These are phyloP conservation scores for Neurospora sp. DNA, from an alignment of 495 filamentous ascomycete genomes.

Conservation along the genomic window DNA sequence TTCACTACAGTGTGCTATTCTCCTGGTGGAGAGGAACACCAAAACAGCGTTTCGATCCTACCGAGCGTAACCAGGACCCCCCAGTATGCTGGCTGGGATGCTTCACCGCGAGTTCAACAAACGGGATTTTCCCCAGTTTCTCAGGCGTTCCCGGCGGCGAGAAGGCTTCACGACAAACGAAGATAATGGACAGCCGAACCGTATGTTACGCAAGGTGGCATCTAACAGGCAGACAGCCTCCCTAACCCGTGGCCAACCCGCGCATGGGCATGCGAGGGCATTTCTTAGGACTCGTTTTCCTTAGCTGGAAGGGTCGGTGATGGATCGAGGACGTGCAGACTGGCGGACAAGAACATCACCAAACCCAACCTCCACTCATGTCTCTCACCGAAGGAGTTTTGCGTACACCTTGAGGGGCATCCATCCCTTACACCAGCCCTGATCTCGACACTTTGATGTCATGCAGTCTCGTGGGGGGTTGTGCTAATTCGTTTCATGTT, in stretches of 20 bases:
- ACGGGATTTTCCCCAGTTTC: not conserved
- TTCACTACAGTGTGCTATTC: not conserved
- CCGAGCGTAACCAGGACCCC: not conserved
- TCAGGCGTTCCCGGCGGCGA: not conserved
- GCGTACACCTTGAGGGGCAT: not conserved
- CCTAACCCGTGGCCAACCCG: not conserved
- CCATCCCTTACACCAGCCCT: not conserved
- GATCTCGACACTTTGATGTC: not conserved
- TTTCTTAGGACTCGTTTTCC: not conserved
- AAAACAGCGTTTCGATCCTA: not conserved
- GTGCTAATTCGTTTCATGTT: not conserved
- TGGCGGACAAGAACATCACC: not conserved
- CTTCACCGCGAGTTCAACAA: slow-evolving; percentile 1
- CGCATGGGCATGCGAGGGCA: not conserved
- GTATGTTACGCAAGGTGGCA: not conserved
- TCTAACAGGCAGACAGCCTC: not conserved
- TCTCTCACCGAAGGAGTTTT: not conserved
- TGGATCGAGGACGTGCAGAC: not conserved
- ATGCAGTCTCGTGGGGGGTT: not conserved
- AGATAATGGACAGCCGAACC: not conserved
- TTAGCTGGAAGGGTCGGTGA: not conserved
- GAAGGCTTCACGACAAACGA: not conserved
- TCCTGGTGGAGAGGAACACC: not conserved
- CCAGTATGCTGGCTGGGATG: not conserved
- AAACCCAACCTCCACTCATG: not conserved